phyloP scores from a whole-genome alignment of 2,329 filamentous ascomycete genomes.

The Cytospora piceae region DNA sequence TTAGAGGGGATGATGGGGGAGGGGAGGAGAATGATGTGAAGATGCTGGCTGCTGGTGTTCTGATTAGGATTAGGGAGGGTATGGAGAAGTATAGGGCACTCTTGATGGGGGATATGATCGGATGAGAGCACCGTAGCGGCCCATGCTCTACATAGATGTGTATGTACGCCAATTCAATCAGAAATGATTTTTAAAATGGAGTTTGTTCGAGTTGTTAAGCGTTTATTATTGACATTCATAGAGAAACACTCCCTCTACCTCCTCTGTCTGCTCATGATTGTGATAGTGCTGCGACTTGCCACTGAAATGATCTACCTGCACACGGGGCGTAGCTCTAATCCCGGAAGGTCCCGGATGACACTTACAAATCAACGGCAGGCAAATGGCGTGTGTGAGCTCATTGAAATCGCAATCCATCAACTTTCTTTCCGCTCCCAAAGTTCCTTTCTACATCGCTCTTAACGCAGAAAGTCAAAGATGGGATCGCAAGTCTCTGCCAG shows the following conservation, averaged over 20 bases:
- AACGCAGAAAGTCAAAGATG: conserved; percentile 16
- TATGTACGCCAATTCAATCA: too few relatives aligned
- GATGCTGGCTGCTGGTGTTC: conserved; percentile 74
- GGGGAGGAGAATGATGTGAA: conserved; percentile 79
- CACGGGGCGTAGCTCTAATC: background rate
- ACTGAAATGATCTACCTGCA: background rate
- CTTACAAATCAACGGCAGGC: conserved; percentile 31
- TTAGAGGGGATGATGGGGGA: conserved; percentile 52
- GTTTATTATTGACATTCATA: too few relatives aligned
- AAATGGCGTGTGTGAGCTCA: conserved; percentile 27
- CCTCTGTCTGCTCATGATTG: background rate
- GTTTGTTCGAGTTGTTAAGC: too few relatives aligned
- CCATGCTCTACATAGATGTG: background rate
- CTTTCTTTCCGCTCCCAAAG: background rate
- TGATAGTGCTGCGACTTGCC: too few relatives aligned
- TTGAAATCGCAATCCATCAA: conserved; percentile 9
- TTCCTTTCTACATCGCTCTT: background rate
- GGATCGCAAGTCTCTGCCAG: conserved; percentile 23
- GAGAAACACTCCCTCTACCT: too few relatives aligned
- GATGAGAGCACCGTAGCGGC: conserved; percentile 23
- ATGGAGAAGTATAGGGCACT: conserved; percentile 80
- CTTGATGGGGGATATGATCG: conserved; percentile 71
- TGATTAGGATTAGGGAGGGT: conserved; percentile 79
- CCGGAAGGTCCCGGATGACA: conserved; percentile 14
- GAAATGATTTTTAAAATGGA: too few relatives aligned